These are phyloP conservation scores for Coemansia sp. DNA, from an alignment of 192 early-diverging fungal genomes.

Conservation along the genomic window DNA sequence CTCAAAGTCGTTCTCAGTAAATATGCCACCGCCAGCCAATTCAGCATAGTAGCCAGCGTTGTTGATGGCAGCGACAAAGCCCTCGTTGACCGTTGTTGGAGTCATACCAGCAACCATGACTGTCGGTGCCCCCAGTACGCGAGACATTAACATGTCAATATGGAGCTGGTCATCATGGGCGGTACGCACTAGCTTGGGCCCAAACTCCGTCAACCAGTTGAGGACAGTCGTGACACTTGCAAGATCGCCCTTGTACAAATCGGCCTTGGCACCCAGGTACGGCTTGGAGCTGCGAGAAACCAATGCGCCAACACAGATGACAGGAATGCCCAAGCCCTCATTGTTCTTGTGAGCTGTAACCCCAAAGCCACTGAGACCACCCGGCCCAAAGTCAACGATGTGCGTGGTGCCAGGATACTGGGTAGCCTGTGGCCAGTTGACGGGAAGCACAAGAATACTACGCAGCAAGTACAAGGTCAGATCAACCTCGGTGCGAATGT, in stretches of 20 bases:
- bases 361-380: constrained; percentile 81
- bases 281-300: constrained; percentile 19
- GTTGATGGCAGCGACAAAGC: constrained; percentile 81
- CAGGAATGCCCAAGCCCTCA: constrained; percentile 79
- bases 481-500: constrained; percentile 22
- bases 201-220: constrained; percentile 85
- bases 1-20: constrained; percentile 69
- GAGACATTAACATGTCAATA: constrained; percentile 83
- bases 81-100: constrained; percentile 75
- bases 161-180: constrained; percentile 60
- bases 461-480: constrained; percentile 67
- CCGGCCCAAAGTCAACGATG: constrained; percentile 93
- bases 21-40: constrained; percentile 88
- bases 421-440: constrained; percentile 63
- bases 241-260: constrained; percentile 69
- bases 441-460: constrained; percentile 64
- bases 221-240: constrained; percentile 70
- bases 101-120: constrained; percentile 97
- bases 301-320: constrained; percentile 31
- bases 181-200: constrained; percentile 77
- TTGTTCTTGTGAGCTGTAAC: constrained; percentile 80
- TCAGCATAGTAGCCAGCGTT: constrained; percentile 91
- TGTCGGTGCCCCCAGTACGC: constrained; percentile 83
- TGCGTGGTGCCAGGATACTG: constrained; percentile 66
- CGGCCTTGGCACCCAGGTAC: constrained; percentile 70